These are phyloP conservation scores for Leccinellum rugosiceps DNA, from an alignment of 768 basidiomycete species.

Conservation along the genomic window DNA sequence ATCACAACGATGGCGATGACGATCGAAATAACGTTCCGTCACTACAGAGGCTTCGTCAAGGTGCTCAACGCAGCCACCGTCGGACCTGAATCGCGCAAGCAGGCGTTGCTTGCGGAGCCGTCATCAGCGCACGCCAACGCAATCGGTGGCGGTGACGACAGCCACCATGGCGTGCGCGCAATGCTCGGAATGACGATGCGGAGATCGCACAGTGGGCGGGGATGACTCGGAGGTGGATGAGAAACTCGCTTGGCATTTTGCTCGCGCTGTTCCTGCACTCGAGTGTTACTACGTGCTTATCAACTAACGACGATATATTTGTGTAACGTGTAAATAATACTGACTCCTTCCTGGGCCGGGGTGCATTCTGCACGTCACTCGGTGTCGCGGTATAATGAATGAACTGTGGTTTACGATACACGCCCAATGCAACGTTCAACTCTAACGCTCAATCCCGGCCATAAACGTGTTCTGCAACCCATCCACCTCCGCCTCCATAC, in stretches of 20 bases:
- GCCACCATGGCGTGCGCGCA: background rate
- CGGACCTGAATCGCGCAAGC: constrained; percentile 8
- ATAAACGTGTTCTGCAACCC: constrained; percentile 23
- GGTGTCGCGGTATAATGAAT: too few species aligned
- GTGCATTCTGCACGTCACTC: too few species aligned
- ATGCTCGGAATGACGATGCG: constrained; percentile 7
- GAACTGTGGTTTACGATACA: background rate
- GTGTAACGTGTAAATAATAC: background rate
- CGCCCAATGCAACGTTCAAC: background rate
- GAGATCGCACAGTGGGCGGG: background rate
- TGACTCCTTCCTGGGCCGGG: background rate
- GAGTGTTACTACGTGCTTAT: background rate
- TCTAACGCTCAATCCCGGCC: constrained; percentile 18
- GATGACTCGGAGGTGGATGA: background rate
- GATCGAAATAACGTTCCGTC: background rate
- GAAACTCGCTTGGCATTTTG: background rate
- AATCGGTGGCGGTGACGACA: background rate
- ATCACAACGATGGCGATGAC: background rate
- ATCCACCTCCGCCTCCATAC: constrained; percentile 33
- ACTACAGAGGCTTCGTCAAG: constrained; percentile 48
- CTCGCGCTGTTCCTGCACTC: background rate
- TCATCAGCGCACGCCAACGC: background rate
- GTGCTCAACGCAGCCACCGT: constrained; percentile 47
- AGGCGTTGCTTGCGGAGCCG: constrained; percentile 5
- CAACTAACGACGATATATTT: background rate